Conservation (phyloP, 192 early-diverging fungal species). For the Backusella psychrophila region DNA sequence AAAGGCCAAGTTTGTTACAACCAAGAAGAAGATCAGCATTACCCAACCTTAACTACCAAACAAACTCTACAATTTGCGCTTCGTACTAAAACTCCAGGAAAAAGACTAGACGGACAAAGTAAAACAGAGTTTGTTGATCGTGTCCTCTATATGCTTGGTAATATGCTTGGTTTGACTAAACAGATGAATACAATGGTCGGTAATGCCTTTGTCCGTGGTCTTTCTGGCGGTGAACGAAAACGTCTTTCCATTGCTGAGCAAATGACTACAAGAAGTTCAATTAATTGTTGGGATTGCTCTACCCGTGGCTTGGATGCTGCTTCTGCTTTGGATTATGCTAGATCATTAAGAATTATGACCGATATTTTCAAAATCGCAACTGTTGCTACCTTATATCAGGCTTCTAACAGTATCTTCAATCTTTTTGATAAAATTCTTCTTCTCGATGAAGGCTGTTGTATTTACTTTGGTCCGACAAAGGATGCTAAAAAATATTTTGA, state of each 20-base stretch:
- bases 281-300: conserved; percentile 58
- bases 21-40: conserved; percentile 79
- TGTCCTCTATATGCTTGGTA: conserved; percentile 44
- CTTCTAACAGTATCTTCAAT: conserved; percentile 73
- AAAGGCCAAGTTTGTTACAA: conserved; percentile 77
- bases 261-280: conserved; percentile 56
- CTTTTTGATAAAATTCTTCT: conserved; percentile 71
- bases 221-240: conserved; percentile 75
- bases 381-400: conserved; percentile 56
- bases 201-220: conserved; percentile 72
- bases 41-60: conserved; percentile 71
- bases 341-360: conserved; percentile 68
- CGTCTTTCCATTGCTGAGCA: conserved; percentile 77
- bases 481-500: conserved; percentile 62
- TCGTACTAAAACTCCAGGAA: conserved; percentile 65
- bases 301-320: conserved; percentile 80
- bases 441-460: conserved; percentile 62
- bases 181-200: conserved; percentile 72
- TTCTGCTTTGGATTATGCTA: conserved; percentile 76
- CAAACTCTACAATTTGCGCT: conserved; percentile 77
- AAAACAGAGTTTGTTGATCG: conserved; percentile 48
- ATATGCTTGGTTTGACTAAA: conserved; percentile 53
- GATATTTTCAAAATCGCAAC: conserved; percentile 65
- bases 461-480: conserved; percentile 65
- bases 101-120: conserved; percentile 42